Percentiles rank a stretch among this genome's conserved stretches.
Evolutionary conservation across 2,329 filamentous ascomycete genomes (phyloP).

Genomic region (Nemania sp.): DNA sequence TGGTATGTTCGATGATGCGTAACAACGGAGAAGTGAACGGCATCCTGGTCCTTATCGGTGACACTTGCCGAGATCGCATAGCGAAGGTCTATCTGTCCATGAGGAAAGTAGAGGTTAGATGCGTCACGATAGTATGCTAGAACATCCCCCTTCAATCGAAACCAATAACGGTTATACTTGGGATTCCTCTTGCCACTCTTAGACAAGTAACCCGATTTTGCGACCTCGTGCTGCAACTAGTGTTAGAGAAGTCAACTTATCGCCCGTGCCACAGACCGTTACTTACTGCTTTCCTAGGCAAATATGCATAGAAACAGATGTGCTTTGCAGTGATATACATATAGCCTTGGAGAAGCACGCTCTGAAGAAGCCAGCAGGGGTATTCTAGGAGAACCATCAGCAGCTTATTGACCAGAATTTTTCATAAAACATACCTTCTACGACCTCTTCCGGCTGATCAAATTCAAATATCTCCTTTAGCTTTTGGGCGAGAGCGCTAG

Average conservation of each 20-base stretch:
- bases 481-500: slow-evolving; percentile 74
- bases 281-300: slow-evolving; percentile 89
- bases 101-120: slow-evolving; percentile 89
- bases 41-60: slow-evolving; percentile 81
- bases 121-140: slow-evolving; percentile 89
- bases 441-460: slow-evolving; percentile 82
- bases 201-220: slow-evolving; percentile 88
- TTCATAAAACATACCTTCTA: slow-evolving; percentile 68
- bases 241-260: slow-evolving; percentile 33
- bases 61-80: slow-evolving; percentile 91
- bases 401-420: background rate
- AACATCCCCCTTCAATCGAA: slow-evolving; percentile 90
- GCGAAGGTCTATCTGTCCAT: slow-evolving; percentile 90
- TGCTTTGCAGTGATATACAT: slow-evolving; percentile 95
- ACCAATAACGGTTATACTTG: slow-evolving; percentile 92
- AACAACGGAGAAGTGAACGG: slow-evolving; percentile 80
- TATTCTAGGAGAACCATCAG: slow-evolving; percentile 70
- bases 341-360: slow-evolving; percentile 90
- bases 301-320: slow-evolving; percentile 96
- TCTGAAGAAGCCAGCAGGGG: slow-evolving; percentile 92
- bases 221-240: slow-evolving; percentile 70
- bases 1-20: slow-evolving; percentile 87
- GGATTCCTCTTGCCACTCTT: slow-evolving; percentile 92
- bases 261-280: background rate
- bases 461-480: slow-evolving; percentile 90